Evolutionary conservation across 768 basidiomycete genomes (phyloP).

Genomic region (Boletus subcaerulescens): DNA sequence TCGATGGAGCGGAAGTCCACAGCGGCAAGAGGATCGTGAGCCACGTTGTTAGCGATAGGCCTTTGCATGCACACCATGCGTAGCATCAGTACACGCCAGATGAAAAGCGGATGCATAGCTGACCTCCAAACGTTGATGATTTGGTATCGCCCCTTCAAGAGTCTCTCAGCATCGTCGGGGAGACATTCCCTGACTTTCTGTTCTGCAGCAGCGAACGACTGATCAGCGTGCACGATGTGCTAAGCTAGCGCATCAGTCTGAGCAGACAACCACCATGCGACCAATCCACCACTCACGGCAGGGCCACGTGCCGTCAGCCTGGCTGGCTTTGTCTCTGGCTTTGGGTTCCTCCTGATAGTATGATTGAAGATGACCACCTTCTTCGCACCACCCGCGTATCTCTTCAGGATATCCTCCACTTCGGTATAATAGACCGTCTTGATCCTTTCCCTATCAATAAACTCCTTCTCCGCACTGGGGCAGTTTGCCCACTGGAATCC

Average conservation of each 20-base stretch:
- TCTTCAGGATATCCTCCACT: neutral
- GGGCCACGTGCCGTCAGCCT: neutral
- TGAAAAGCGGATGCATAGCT: neutral
- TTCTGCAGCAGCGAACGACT: neutral
- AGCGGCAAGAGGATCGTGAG: neutral
- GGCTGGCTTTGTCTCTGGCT: neutral
- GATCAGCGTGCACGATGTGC: neutral
- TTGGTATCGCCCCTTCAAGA: slow-evolving; percentile 37
- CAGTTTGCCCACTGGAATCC: neutral
- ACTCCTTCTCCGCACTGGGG: neutral
- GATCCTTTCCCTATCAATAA: neutral
- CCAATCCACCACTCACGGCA: neutral
- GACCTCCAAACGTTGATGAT: slow-evolving; percentile 45
- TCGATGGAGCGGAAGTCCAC: neutral
- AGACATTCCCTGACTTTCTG: slow-evolving; percentile 23
- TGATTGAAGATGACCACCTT: neutral
- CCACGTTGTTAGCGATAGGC: neutral
- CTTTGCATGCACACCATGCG: neutral
- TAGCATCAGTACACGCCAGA: neutral
- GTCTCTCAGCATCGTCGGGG: slow-evolving; percentile 38
- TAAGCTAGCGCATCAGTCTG: neutral
- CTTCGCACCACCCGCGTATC: neutral
- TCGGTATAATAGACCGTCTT: neutral
- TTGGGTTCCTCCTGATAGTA: neutral
- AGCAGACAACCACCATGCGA: neutral